Base-by-base conservation (phyloP, 345 rosid species). In the Psidium guajava region DNA sequence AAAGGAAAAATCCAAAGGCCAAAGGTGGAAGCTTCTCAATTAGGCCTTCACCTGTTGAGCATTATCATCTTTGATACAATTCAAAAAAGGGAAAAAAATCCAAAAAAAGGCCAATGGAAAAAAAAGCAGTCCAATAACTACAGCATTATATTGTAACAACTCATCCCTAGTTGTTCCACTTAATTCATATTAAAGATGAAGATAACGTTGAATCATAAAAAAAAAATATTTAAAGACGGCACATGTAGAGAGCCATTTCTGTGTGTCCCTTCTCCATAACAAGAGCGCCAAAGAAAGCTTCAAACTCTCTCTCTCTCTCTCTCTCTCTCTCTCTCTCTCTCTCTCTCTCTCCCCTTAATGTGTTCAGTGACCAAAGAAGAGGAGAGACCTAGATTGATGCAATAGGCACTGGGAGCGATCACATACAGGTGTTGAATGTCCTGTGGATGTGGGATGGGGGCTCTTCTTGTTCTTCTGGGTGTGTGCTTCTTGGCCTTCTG, bases 401-500 rank as follows among this genome's bases (percentile, higher is more conserved):
- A 64, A 4, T 64, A 64, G 57, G 56, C 83, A 49, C n/a, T 51
- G 24, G 75, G 44, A 64, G 44, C 1, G 14, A 47, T 49, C 36
- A 52, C 9, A 83, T 59, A 13, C 27, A 82, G 6, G 27, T 54
- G 25, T 14, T 11, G 52, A 51, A 84, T 28, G 74, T 81, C 54
- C 58, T 24, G 15, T 13, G 81, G 84, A 56, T 24, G 15, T 13
- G 81, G 84, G 56, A 90, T 89, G 89, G 84, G 84, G 40, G 57
- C 82, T 52, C 22, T 89, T 86, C 61, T 88, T 32, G 44, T 54
- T 81, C 86, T 91, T 84, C 52, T 59, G 81, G 81, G 82, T 80
- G 22, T 88, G 51, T 86, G 87, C 36, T 56, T 86, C 40, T 89
- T 83, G 86, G 47, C 90, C 55, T 82, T 25, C 22, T 89, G 88